These are phyloP conservation scores for Fusarium sp. DNA, from an alignment of 2,329 filamentous ascomycete genomes.

Conservation along the genomic window DNA sequence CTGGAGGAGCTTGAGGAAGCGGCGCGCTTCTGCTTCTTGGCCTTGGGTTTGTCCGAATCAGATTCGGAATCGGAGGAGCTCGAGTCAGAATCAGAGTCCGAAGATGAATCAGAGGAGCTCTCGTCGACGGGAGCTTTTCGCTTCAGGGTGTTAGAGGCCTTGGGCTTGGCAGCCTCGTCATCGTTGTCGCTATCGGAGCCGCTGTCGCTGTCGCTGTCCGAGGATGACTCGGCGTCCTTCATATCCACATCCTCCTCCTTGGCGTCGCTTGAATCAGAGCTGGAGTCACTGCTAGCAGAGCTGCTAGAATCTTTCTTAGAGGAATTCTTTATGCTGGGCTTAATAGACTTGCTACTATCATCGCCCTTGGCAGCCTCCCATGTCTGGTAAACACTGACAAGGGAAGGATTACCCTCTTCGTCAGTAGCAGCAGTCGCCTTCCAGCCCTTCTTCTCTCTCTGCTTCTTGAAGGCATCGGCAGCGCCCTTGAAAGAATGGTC, in stretches of 20 bases:
- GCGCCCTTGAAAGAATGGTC: slow-evolving; percentile 72
- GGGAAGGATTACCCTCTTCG: slow-evolving; percentile 47
- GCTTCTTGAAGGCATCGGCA: slow-evolving; percentile 69
- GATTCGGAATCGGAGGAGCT: slow-evolving; percentile 37
- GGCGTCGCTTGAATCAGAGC: slow-evolving; percentile 39
- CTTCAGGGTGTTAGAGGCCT: slow-evolving; percentile 48
- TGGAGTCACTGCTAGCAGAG: slow-evolving; percentile 42
- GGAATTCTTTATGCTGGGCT: slow-evolving; percentile 34
- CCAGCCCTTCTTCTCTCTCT: slow-evolving; percentile 65
- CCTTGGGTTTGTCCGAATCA: slow-evolving; percentile 54
- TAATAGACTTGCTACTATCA: slow-evolving; percentile 31
- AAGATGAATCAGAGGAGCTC: slow-evolving; percentile 48
- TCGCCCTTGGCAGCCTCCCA: slow-evolving; percentile 54
- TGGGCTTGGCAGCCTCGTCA: slow-evolving; percentile 34
- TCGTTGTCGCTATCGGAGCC: slow-evolving; percentile 35
- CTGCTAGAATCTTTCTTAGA: slow-evolving; percentile 24
- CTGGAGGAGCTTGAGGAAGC: slow-evolving; percentile 30
- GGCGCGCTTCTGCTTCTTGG: slow-evolving; percentile 61
- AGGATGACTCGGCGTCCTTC: slow-evolving; percentile 54
- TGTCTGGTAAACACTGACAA: slow-evolving; percentile 60
- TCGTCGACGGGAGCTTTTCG: slow-evolving; percentile 51
- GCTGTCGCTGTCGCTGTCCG: slow-evolving; percentile 47
- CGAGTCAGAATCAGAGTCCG: slow-evolving; percentile 47
- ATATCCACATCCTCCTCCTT: slow-evolving; percentile 56
- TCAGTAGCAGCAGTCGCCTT: slow-evolving; percentile 37